Conservation (phyloP, 352 stramenopile genomes). For the Globisporangium apiculatum region DNA sequence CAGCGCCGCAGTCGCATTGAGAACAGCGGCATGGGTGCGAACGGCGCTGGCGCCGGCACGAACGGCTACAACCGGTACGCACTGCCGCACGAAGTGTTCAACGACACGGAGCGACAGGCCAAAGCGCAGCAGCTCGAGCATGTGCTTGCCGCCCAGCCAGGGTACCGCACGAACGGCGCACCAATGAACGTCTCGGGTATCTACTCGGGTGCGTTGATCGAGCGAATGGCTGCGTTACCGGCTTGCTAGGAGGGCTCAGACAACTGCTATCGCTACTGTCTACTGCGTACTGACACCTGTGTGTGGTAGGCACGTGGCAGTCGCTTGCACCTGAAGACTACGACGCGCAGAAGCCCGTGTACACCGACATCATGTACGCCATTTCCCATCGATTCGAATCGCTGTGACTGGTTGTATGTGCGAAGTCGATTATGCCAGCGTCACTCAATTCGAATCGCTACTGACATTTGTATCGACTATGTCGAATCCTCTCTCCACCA, state of each 20-base stretch:
- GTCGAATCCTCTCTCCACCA: not conserved
- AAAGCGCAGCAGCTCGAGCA: constrained; percentile 45
- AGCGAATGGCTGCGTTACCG: not conserved
- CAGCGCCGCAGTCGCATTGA: constrained; percentile 14
- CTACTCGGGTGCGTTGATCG: constrained; percentile 41
- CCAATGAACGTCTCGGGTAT: constrained; percentile 73
- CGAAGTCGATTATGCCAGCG: no score
- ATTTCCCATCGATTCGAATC: no score
- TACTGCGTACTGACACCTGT: constrained; percentile 1
- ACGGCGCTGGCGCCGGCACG: constrained; percentile 6
- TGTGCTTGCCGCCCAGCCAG: constrained; percentile 34
- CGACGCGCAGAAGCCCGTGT: constrained; percentile 42
- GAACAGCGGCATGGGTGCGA: constrained; percentile 8
- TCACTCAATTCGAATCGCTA: no score
- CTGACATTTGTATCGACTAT: no score
- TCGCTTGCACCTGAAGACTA: constrained; percentile 53
- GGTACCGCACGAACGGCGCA: constrained; percentile 30
- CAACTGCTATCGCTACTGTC: not conserved
- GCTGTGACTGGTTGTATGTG: no score
- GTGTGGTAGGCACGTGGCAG: constrained; percentile 38
- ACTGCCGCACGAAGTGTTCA: constrained; percentile 37
- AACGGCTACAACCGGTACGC: constrained; percentile 29
- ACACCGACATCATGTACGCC: constrained; percentile 56
- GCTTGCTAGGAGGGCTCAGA: no score
- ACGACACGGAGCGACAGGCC: constrained; percentile 50